A percentile compares a stretch with the other conserved stretches of the same genome.
Evolutionary conservation across 2,329 filamentous ascomycete genomes (phyloP).

Genomic region (Hypoxylon sp.): DNA sequence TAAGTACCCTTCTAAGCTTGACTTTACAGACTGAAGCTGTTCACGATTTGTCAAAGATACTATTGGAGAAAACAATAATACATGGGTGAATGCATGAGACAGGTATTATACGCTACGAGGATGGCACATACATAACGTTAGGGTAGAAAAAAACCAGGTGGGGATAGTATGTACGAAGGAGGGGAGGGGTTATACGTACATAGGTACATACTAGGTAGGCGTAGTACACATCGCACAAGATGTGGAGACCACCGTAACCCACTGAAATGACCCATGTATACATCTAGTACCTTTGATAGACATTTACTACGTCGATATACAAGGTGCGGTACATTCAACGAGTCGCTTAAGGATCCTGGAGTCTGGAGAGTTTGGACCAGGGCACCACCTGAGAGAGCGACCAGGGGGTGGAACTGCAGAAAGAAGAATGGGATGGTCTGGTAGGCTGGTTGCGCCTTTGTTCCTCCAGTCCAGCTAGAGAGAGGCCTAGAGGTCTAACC

Average conservation of each 20-base stretch:
- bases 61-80: background rate
- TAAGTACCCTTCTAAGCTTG: background rate
- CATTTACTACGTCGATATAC: background rate
- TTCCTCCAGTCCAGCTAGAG: slow-evolving; percentile 14
- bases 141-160: too few relatives aligned
- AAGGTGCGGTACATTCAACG: slow-evolving; percentile 1
- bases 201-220: background rate
- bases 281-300: slow-evolving; percentile 13
- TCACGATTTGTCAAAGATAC: slow-evolving; percentile 10
- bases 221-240: slow-evolving; percentile 11
- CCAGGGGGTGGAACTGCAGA: slow-evolving; percentile 25
- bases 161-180: slow-evolving; percentile 10
- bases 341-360: slow-evolving; percentile 27
- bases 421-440: slow-evolving; percentile 31
- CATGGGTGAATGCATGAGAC: background rate
- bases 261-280: slow-evolving; percentile 25
- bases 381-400: slow-evolving; percentile 12
- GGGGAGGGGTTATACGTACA: slow-evolving; percentile 20
- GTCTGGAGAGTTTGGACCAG: slow-evolving; percentile 22
- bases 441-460: slow-evolving; percentile 28
- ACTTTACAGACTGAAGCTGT: background rate
- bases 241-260: slow-evolving; percentile 28
- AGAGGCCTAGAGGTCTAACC: slow-evolving; percentile 26
- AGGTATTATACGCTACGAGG: background rate
- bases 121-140: too few relatives aligned